Conservation (phyloP, 257 asterid genomes). For the Perilla frutescens region DNA sequence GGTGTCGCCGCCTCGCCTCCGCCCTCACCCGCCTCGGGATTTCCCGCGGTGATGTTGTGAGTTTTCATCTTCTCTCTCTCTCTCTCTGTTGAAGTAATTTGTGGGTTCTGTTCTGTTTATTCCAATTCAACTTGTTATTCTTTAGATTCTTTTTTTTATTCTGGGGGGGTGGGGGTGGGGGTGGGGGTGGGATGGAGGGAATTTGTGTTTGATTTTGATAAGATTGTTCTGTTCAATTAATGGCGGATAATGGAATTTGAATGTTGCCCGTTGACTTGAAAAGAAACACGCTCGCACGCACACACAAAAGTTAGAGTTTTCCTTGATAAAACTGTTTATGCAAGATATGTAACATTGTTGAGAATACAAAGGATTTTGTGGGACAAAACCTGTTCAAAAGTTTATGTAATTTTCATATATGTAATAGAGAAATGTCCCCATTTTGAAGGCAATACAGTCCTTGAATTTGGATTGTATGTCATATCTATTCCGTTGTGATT, state of each 20-base stretch:
- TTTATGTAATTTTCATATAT: not conserved
- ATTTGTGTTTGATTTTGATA: not conserved
- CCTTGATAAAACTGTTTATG: not conserved
- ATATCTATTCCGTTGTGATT: not conserved
- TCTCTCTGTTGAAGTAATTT: not conserved
- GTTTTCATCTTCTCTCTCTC: conserved; percentile 9
- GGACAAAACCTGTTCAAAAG: not conserved
- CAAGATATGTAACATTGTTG: not conserved
- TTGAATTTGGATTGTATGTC: not conserved
- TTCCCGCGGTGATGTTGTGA: conserved; percentile 47
- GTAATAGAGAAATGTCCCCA: not conserved
- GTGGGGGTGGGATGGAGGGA: no score
- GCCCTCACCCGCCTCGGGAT: conserved; percentile 44
- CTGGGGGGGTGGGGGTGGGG: no score
- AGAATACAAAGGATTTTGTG: not conserved
- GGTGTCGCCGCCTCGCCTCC: conserved; percentile 53
- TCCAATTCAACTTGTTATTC: not conserved
- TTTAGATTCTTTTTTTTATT: not conserved
- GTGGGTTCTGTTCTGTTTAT: not conserved
- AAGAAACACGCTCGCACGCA: not conserved
- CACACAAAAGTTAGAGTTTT: not conserved
- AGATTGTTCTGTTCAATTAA: not conserved
- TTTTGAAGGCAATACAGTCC: not conserved
- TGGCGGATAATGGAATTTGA: not conserved
- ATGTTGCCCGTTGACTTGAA: not conserved